Percentiles rank a stretch among this genome's conserved stretches.
These are phyloP conservation scores for Huntiella bhutanensis DNA, from an alignment of 2,329 filamentous ascomycete species.

Conservation along the genomic window DNA sequence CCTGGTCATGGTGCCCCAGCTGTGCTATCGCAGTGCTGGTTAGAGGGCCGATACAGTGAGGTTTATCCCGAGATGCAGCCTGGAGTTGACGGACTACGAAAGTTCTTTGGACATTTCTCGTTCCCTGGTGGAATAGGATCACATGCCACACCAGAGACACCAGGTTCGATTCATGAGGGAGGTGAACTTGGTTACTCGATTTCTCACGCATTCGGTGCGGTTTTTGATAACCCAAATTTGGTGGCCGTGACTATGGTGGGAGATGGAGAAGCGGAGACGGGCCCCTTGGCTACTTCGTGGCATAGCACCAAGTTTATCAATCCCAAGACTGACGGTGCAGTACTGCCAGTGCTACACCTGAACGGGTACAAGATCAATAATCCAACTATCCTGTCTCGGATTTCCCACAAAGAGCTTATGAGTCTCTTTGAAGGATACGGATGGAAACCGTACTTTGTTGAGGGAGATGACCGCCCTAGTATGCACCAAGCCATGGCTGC, in stretches of 20 bases:
- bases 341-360: constrained; percentile 58
- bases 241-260: constrained; percentile 64
- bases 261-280: constrained; percentile 66
- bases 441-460: constrained; percentile 64
- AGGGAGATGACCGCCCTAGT: constrained; percentile 50
- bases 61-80: constrained; percentile 58
- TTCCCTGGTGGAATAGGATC: constrained; percentile 64
- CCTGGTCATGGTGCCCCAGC: constrained; percentile 64
- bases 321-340: constrained; percentile 57
- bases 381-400: constrained; percentile 52
- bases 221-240: constrained; percentile 56
- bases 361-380: constrained; percentile 82
- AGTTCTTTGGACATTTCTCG: constrained; percentile 69
- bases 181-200: constrained; percentile 69
- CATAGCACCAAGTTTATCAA: constrained; percentile 71
- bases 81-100: constrained; percentile 47
- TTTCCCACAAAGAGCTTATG: constrained; percentile 54
- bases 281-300: constrained; percentile 61
- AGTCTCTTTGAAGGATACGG: constrained; percentile 55
- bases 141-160: constrained; percentile 62
- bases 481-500: constrained; percentile 74
- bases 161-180: constrained; percentile 59
- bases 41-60: constrained; percentile 61
- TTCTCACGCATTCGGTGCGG: constrained; percentile 59
- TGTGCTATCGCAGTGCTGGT: constrained; percentile 55